Evolutionary conservation across 306 rosid species (phyloP).

Genomic region (Trifolium subterraneum): DNA sequence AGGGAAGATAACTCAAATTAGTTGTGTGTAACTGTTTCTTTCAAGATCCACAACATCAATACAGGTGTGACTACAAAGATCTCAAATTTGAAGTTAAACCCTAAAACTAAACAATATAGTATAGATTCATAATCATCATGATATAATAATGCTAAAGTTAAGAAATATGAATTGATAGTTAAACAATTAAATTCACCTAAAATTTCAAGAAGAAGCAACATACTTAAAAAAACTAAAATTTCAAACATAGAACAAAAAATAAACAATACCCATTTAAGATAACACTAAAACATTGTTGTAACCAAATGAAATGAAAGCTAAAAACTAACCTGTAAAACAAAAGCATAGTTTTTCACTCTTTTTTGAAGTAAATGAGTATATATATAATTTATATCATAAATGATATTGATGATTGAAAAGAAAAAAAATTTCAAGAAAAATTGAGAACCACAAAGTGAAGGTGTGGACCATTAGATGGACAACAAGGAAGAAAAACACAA

Average conservation of each 20-base stretch:
- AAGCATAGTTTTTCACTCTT: constrained; percentile 12
- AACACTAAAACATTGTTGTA: background rate
- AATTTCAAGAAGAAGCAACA: background rate
- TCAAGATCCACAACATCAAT: constrained; percentile 12
- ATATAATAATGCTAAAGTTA: background rate
- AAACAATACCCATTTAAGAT: background rate
- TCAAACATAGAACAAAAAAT: background rate
- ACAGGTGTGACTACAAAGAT: background rate
- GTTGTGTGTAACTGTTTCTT: background rate
- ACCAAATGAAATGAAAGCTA: background rate
- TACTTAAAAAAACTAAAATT: background rate
- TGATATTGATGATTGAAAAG: background rate
- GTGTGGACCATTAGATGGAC: constrained; percentile 70
- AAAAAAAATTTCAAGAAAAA: constrained; percentile 12
- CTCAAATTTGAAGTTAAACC: constrained; percentile 19
- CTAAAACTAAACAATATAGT: constrained; percentile 8
- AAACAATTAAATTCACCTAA: constrained; percentile 10
- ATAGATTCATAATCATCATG: constrained; percentile 4
- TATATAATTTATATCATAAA: background rate
- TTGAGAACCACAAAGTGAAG: constrained; percentile 60
- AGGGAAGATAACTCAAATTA: constrained; percentile 11
- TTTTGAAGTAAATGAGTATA: background rate
- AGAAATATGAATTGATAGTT: background rate
- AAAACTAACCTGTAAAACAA: constrained; percentile 41
- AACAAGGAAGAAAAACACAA: constrained; percentile 46